Percentiles rank a stretch among this genome's conserved stretches.
phyloP scores from a whole-genome alignment of 495 filamentous ascomycete genomes.

The Endocarpon pusillum region DNA sequence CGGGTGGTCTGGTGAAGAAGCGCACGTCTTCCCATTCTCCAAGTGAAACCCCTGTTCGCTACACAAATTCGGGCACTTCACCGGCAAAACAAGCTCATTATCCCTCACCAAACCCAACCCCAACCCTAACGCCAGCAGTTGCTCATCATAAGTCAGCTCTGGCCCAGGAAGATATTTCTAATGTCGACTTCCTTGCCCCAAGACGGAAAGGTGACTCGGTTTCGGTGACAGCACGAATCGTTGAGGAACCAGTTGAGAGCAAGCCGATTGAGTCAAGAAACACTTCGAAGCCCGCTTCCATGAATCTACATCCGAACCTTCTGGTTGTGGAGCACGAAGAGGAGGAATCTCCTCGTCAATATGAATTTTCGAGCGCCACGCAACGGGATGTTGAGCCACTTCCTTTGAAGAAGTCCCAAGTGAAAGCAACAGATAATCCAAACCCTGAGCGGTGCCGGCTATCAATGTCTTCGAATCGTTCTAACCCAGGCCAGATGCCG shows the following conservation, averaged over 20 bases:
- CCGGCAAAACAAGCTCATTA: too few relatives aligned
- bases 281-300: constrained; percentile 26
- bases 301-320: constrained; percentile 54
- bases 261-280: constrained; percentile 20
- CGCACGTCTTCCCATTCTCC: too few relatives aligned
- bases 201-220: constrained; percentile 52
- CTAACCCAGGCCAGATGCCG: constrained; percentile 8
- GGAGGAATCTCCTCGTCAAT: not conserved
- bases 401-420: constrained; percentile 5
- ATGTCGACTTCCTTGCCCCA: too few relatives aligned
- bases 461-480: constrained; percentile 20
- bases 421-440: too few relatives aligned
- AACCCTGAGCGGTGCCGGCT: constrained; percentile 20
- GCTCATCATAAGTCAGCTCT: too few relatives aligned
- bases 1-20: too few relatives aligned
- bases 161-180: too few relatives aligned
- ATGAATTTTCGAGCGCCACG: not conserved
- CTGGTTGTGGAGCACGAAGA: constrained; percentile 51
- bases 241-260: constrained; percentile 35
- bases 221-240: constrained; percentile 64
- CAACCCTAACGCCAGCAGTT: too few relatives aligned
- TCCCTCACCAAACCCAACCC: too few relatives aligned
- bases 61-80: too few relatives aligned
- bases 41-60: too few relatives aligned
- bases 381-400: constrained; percentile 5